Conservation (phyloP, 2,329 filamentous ascomycete species). For the Pyrenochaeta sp. region DNA sequence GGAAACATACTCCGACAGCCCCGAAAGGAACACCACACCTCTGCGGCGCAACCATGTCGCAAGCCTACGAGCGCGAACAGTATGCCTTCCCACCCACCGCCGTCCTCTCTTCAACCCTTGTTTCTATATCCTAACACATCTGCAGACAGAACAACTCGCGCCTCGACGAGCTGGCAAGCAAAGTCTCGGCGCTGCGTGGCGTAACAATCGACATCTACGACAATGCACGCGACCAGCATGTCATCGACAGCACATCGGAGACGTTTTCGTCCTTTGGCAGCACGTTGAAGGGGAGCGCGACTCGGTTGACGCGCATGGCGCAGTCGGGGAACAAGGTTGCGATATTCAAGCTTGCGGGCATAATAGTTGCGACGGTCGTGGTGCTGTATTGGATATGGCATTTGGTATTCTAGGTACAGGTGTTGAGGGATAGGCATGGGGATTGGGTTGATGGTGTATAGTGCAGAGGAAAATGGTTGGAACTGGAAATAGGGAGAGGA, state of each 20-base stretch:
- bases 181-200: constrained; percentile 89
- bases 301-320: constrained; percentile 87
- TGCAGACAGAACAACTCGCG: constrained; percentile 89
- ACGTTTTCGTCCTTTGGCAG: constrained; percentile 89
- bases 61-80: constrained; percentile 68
- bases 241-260: constrained; percentile 92
- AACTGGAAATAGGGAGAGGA: not conserved
- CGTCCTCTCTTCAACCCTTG: constrained; percentile 1
- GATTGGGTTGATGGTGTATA: not conserved
- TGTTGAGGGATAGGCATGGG: not conserved
- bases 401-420: constrained; percentile 28
- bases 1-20: not conserved
- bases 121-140: not conserved
- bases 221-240: constrained; percentile 85
- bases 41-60: constrained; percentile 56
- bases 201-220: constrained; percentile 99
- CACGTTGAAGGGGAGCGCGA: constrained; percentile 83
- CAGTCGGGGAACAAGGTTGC: constrained; percentile 89
- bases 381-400: constrained; percentile 75
- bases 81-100: constrained; percentile 51
- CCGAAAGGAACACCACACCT: not conserved
- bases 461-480: not conserved
- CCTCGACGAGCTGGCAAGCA: constrained; percentile 87
- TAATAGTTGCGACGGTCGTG: constrained; percentile 76
- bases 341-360: constrained; percentile 86